phyloP scores from a whole-genome alignment of 2,329 filamentous ascomycete species.

The Blumeria hordei region DNA sequence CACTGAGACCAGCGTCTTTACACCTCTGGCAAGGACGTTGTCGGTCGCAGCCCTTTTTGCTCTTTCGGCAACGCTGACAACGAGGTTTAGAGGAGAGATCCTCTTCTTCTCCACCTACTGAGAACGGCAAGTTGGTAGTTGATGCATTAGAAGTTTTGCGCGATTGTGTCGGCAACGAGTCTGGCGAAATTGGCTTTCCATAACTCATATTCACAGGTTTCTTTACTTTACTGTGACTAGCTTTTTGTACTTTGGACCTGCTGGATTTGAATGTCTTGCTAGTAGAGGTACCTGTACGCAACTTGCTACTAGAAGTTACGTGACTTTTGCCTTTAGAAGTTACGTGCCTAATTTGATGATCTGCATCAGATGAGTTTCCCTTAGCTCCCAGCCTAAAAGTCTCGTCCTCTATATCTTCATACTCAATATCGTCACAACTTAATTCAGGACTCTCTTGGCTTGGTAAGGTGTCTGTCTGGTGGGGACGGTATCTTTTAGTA shows the following conservation, averaged over 20 bases:
- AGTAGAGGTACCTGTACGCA: constrained; percentile 16
- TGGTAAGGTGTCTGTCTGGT: constrained; percentile 26
- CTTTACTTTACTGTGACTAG: constrained; percentile 23
- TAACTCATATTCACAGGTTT: constrained; percentile 18
- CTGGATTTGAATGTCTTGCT: constrained; percentile 21
- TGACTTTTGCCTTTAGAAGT: constrained; percentile 20
- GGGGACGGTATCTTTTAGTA: constrained; percentile 22
- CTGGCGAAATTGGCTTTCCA: constrained; percentile 32
- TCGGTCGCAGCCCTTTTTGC: constrained; percentile 96
- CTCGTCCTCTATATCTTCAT: constrained; percentile 20
- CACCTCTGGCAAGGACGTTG: constrained; percentile 88
- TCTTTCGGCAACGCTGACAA: constrained; percentile 95
- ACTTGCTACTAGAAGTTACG: constrained; percentile 17
- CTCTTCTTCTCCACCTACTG: constrained; percentile 48
- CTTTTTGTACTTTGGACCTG: constrained; percentile 18
- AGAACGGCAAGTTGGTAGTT: constrained; percentile 39
- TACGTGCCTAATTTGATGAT: constrained; percentile 11
- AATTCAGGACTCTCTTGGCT: constrained; percentile 32
- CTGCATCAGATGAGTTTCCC: constrained; percentile 9
- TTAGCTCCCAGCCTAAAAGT: constrained; percentile 13
- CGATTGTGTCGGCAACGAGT: constrained; percentile 42
- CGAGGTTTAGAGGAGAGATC: constrained; percentile 87
- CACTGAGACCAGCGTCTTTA: constrained; percentile 80
- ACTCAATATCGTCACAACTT: constrained; percentile 36
- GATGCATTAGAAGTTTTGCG: constrained; percentile 47